Conservation (phyloP, 768 basidiomycete genomes). For the Leccinum uliginosum region DNA sequence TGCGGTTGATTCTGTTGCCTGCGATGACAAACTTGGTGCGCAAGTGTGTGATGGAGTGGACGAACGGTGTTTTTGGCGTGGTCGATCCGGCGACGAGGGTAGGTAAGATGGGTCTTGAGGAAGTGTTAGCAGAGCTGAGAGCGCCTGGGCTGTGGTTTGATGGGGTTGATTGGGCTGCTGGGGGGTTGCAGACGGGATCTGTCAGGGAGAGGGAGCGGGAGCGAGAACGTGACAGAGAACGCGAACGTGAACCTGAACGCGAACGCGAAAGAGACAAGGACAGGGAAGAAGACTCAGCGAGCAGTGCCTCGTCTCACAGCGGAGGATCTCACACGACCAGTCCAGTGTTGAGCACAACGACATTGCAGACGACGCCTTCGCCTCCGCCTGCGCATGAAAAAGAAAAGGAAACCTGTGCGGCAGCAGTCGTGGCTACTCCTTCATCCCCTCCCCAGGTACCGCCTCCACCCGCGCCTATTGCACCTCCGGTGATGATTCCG, state of each 20-base stretch:
- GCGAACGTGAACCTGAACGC: conserved; percentile 10
- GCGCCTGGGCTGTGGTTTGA: conserved; percentile 66
- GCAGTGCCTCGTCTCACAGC: conserved; percentile 43
- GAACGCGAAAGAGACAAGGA: conserved; percentile 13
- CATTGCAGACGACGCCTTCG: conserved; percentile 73
- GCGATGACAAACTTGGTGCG: conserved; percentile 68
- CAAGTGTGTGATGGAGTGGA: conserved; percentile 60
- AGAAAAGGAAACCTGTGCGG: conserved; percentile 30
- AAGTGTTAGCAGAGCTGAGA: conserved; percentile 53
- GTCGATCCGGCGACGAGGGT: conserved; percentile 55
- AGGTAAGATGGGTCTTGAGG: conserved; percentile 54
- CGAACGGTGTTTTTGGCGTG: conserved; percentile 35
- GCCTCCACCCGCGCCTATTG: not conserved
- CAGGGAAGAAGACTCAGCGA: conserved; percentile 47
- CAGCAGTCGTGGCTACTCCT: not conserved
- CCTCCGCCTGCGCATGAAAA: conserved; percentile 51
- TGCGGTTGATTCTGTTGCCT: conserved; percentile 57
- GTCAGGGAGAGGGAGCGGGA: conserved; percentile 33
- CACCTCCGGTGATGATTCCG: conserved; percentile 16
- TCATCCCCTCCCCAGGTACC: not conserved
- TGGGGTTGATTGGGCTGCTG: conserved; percentile 58
- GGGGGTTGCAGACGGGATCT: conserved; percentile 21
- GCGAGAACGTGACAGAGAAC: conserved; percentile 17
- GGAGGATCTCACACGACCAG: conserved; percentile 60
- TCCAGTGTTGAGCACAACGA: conserved; percentile 69